A percentile compares a stretch with the other conserved stretches of the same genome.
Evolutionary conservation across 305 asterid species (phyloP).

Genomic region (Solanum hybrid): DNA sequence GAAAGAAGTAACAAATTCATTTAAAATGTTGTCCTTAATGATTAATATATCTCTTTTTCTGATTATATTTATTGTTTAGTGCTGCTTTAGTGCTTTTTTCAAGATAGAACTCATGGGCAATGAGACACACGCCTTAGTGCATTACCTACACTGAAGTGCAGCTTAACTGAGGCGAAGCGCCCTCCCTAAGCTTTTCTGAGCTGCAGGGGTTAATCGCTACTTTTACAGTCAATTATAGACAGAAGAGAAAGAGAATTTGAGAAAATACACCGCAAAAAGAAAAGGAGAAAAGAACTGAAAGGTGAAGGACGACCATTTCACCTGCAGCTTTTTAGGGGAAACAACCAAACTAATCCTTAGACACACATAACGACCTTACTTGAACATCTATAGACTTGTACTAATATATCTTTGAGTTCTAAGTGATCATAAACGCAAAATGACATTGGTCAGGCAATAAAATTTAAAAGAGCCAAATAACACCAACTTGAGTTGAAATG

Average conservation of each 20-base stretch:
- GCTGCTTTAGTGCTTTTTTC: neutral
- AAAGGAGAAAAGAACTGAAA: neutral
- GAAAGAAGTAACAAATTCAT: neutral
- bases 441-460: neutral
- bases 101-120: neutral
- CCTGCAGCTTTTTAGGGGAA: neutral
- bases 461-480: neutral
- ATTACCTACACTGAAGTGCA: neutral
- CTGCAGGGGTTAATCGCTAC: neutral
- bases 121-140: neutral
- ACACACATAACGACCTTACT: neutral
- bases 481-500: neutral
- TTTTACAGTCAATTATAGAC: neutral
- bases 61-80: neutral
- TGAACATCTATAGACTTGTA: neutral
- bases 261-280: neutral
- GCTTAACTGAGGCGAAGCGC: neutral
- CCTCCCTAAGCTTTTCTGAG: neutral
- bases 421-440: neutral
- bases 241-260: neutral
- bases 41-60: neutral
- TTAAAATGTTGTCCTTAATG: neutral
- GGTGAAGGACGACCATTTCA: neutral
- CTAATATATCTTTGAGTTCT: neutral
- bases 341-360: neutral